Percentiles rank a stretch among this genome's conserved stretches.
phyloP scores from a whole-genome alignment of 768 basidiomycete species.

The Mycena polygramma region DNA sequence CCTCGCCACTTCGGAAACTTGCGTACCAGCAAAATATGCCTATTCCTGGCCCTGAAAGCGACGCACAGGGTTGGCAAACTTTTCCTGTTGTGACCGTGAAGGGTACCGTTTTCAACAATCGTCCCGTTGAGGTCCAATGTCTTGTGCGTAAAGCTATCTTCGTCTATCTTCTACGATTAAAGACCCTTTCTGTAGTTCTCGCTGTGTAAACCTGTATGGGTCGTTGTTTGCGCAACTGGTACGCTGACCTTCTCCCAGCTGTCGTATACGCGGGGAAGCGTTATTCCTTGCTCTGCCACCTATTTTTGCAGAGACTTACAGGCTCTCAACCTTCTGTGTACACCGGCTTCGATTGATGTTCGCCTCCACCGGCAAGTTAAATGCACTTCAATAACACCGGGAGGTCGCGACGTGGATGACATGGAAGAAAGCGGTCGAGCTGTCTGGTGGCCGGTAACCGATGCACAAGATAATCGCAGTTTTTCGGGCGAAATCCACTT shows the following conservation, averaged over 20 bases:
- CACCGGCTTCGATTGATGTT: conserved; percentile 53
- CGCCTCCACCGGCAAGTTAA: conserved; percentile 57
- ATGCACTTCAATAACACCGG: conserved; percentile 39
- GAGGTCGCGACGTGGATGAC: conserved; percentile 26
- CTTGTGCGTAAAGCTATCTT: conserved; percentile 49
- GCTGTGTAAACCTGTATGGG: conserved; percentile 61
- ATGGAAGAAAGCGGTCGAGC: conserved; percentile 59
- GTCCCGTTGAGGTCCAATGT: conserved; percentile 55
- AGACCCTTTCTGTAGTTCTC: conserved; percentile 51
- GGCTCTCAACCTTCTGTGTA: conserved; percentile 56
- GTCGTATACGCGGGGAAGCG: conserved; percentile 63
- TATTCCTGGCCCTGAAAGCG: conserved; percentile 59
- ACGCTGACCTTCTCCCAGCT: conserved; percentile 44
- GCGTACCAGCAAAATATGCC: conserved; percentile 61
- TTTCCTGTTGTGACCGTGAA: conserved; percentile 53
- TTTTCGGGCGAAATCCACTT: conserved; percentile 67
- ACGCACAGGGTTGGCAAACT: conserved; percentile 66
- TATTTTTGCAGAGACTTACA: conserved; percentile 53
- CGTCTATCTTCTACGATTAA: background rate
- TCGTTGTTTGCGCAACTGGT: background rate
- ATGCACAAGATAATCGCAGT: conserved; percentile 49
- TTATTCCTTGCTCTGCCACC: conserved; percentile 59
- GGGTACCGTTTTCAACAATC: conserved; percentile 55
- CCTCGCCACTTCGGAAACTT: conserved; percentile 62
- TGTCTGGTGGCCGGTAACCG: conserved; percentile 63